Percentiles rank a stretch among this genome's conserved stretches.
phyloP scores from a whole-genome alignment of 2,329 filamentous ascomycete species.

The Ophiocordyceps camponoti-floridani region DNA sequence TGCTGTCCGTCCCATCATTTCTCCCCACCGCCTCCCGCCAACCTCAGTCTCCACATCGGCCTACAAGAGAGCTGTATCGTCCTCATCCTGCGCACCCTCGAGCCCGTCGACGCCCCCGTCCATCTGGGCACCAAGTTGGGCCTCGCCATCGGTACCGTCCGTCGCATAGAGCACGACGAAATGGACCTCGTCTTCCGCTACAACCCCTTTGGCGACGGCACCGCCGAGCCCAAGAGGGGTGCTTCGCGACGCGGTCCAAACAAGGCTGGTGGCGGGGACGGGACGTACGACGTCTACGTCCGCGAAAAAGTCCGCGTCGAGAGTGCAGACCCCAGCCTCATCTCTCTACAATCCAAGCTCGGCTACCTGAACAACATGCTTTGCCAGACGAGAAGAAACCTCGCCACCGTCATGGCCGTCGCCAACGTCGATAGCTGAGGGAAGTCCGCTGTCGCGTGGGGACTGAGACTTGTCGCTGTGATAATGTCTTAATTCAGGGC shows the following conservation, averaged over 20 bases:
- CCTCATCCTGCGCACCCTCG: slow-evolving; percentile 50
- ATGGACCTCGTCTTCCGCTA: slow-evolving; percentile 59
- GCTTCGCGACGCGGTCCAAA: slow-evolving; percentile 9
- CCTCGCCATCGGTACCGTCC: slow-evolving; percentile 46
- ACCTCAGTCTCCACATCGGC: slow-evolving; percentile 57
- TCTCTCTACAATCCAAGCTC: slow-evolving; percentile 71
- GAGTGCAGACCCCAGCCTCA: slow-evolving; percentile 71
- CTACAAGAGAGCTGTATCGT: slow-evolving; percentile 55
- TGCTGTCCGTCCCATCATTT: slow-evolving; percentile 27
- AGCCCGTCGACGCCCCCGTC: slow-evolving; percentile 43
- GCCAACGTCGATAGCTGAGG: slow-evolving; percentile 16
- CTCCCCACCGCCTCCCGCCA: slow-evolving; percentile 27
- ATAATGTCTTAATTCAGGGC: too few relatives aligned
- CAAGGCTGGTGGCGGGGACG: slow-evolving; percentile 6
- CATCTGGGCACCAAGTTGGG: slow-evolving; percentile 50
- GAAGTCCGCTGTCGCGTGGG: background rate
- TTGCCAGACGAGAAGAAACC: slow-evolving; percentile 47
- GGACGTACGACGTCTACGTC: slow-evolving; percentile 52
- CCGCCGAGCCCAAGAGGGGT: slow-evolving; percentile 8
- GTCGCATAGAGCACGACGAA: slow-evolving; percentile 60
- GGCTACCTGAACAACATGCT: slow-evolving; percentile 60
- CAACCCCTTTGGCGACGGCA: slow-evolving; percentile 14
- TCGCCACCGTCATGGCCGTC: slow-evolving; percentile 62
- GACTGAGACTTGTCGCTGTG: too few relatives aligned
- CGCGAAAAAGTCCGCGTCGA: slow-evolving; percentile 81